Percentiles rank a stretch among this genome's conserved stretches.
Evolutionary conservation across 2,329 filamentous ascomycete genomes (phyloP).

Genomic region (Phaeomoniella chlamydospora): DNA sequence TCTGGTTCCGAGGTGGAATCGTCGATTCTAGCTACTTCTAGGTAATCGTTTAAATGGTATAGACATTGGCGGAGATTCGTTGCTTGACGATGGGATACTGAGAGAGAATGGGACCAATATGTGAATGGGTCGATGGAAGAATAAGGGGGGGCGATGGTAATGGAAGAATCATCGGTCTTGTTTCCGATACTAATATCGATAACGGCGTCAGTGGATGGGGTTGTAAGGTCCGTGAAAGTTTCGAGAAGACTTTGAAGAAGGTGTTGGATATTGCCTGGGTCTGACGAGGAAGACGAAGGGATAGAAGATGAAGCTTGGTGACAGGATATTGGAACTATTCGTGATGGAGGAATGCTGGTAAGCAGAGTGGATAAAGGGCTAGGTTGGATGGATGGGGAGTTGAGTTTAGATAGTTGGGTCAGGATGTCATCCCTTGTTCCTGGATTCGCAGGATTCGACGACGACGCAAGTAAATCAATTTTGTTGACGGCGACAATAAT

Average conservation of each 20-base stretch:
- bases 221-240: slow-evolving; percentile 58
- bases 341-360: slow-evolving; percentile 21
- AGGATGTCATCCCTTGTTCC: slow-evolving; percentile 3
- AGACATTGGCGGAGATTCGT: slow-evolving; percentile 65
- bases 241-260: slow-evolving; percentile 54
- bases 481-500: slow-evolving; percentile 50
- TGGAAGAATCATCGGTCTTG: not conserved
- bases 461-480: slow-evolving; percentile 30
- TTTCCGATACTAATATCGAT: not conserved
- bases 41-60: slow-evolving; percentile 57
- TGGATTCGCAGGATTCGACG: not conserved
- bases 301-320: slow-evolving; percentile 26
- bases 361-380: slow-evolving; percentile 24
- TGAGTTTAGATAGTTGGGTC: not conserved
- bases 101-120: slow-evolving; percentile 66
- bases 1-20: slow-evolving; percentile 25
- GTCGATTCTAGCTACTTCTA: slow-evolving; percentile 32
- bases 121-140: too few relatives aligned
- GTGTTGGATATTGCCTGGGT: slow-evolving; percentile 51
- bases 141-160: not conserved
- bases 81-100: slow-evolving; percentile 80
- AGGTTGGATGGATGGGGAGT: not conserved
- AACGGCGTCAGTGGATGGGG: slow-evolving; percentile 25
- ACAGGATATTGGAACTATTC: slow-evolving; percentile 1
- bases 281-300: slow-evolving; percentile 12